Conservation (phyloP, 108 stramenopile genomes). For the Cyclotella baltica region DNA sequence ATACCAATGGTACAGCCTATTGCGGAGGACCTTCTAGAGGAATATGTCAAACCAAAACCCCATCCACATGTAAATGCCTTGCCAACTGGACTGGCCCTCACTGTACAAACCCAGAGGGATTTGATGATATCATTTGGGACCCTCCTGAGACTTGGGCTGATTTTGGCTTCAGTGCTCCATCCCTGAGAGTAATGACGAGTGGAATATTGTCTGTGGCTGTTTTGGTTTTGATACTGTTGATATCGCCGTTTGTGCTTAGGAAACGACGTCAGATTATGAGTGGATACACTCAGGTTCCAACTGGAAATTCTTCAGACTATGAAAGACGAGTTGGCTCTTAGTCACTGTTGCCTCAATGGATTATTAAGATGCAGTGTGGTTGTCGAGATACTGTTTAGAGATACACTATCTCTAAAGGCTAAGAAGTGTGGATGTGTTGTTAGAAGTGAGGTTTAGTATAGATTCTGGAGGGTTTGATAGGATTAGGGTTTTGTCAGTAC, state of each 20-base stretch:
- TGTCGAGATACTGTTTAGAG: too few species aligned
- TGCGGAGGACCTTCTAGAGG: slow-evolving; percentile 82
- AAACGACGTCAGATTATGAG: slow-evolving; percentile 16
- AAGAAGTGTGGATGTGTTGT: too few species aligned
- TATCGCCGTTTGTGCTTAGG: slow-evolving; percentile 25
- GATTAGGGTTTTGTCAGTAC: too few species aligned
- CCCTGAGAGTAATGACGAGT: slow-evolving; percentile 10
- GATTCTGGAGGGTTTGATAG: too few species aligned
- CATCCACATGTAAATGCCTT: slow-evolving; percentile 72
- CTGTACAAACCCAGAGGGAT: slow-evolving; percentile 69
- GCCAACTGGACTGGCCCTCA: slow-evolving; percentile 87
- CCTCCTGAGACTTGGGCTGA: slow-evolving; percentile 70
- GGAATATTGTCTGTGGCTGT: slow-evolving; percentile 11
- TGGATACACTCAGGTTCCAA: slow-evolving; percentile 16
- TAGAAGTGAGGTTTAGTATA: too few species aligned
- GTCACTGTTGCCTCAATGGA: too few species aligned
- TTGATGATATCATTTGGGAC: slow-evolving; percentile 81
- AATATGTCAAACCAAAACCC: slow-evolving; percentile 53
- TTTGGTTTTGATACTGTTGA: slow-evolving; percentile 8
- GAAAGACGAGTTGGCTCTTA: slow-evolving; percentile 12
- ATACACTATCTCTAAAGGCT: too few species aligned
- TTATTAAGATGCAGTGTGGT: too few species aligned
- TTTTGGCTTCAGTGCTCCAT: slow-evolving; percentile 68
- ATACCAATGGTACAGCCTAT: slow-evolving; percentile 17
- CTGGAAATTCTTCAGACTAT: slow-evolving; percentile 4